Evolutionary conservation across 495 filamentous ascomycete species (phyloP).

Genomic region (Oidiodendron maius): DNA sequence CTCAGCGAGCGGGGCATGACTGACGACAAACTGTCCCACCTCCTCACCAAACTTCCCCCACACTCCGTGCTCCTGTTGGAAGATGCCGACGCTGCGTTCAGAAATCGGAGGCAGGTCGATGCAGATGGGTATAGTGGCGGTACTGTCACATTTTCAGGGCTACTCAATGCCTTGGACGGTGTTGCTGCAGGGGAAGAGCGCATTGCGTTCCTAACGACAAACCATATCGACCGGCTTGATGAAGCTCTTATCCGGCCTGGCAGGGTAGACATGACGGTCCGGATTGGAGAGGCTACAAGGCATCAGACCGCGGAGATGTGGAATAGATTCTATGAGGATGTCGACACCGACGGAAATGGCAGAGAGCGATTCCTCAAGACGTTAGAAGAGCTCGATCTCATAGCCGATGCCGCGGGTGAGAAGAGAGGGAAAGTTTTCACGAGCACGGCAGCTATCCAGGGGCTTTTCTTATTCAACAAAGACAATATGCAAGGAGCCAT

Average conservation of each 20-base stretch:
- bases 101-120: slow-evolving; percentile 69
- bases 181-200: slow-evolving; percentile 93
- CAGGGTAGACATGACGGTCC: slow-evolving; percentile 86
- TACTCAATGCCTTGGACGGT: slow-evolving; percentile 91
- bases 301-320: slow-evolving; percentile 85
- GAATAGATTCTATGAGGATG: slow-evolving; percentile 87
- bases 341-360: slow-evolving; percentile 56
- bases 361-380: slow-evolving; percentile 47
- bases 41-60: slow-evolving; percentile 81
- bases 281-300: slow-evolving; percentile 78
- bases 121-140: slow-evolving; percentile 82
- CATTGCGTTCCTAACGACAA: slow-evolving; percentile 91
- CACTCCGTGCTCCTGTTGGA: slow-evolving; percentile 85
- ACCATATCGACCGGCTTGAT: slow-evolving; percentile 85
- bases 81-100: slow-evolving; percentile 92
- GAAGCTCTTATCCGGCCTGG: slow-evolving; percentile 85
- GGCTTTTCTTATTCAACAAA: slow-evolving; percentile 92
- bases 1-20: slow-evolving; percentile 89
- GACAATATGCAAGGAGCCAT: slow-evolving; percentile 83
- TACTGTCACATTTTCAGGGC: slow-evolving; percentile 91
- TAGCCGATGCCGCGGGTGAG: slow-evolving; percentile 33
- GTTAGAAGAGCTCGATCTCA: slow-evolving; percentile 42
- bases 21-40: slow-evolving; percentile 83
- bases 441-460: slow-evolving; percentile 87
- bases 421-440: slow-evolving; percentile 46